Conservation (phyloP, 306 rosid species). For the Acacia melanoxylon region DNA sequence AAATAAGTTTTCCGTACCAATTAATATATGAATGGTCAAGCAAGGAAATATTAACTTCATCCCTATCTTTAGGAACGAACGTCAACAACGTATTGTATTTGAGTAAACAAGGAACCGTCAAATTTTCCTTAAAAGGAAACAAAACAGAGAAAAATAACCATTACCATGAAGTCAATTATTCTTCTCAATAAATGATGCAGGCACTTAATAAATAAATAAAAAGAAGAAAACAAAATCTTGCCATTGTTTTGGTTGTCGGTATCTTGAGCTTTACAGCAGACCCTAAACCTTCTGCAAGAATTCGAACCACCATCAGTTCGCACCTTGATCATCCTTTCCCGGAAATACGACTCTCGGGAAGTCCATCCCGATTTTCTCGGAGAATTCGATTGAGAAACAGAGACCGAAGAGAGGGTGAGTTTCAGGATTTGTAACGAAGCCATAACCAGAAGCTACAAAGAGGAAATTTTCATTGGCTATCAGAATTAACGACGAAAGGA, state of each 20-base stretch:
- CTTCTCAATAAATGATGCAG: not conserved
- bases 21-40: not conserved
- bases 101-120: not conserved
- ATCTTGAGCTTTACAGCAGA: slow-evolving; percentile 64
- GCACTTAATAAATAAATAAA: not conserved
- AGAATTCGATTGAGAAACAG: slow-evolving; percentile 52
- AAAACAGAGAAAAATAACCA: not conserved
- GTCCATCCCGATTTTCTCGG: slow-evolving; percentile 46
- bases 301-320: slow-evolving; percentile 35
- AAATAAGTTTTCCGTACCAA: not conserved
- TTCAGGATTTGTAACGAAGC: slow-evolving; percentile 62
- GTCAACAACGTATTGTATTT: not conserved
- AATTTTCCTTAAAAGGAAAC: not conserved
- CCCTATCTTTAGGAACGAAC: not conserved
- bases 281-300: slow-evolving; percentile 38
- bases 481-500: not conserved
- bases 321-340: slow-evolving; percentile 39
- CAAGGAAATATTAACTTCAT: not conserved
- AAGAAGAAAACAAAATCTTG: slow-evolving; percentile 30
- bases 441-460: slow-evolving; percentile 42
- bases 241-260: slow-evolving; percentile 70
- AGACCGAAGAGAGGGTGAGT: slow-evolving; percentile 54
- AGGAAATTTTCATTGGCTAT: slow-evolving; percentile 34
- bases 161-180: not conserved
- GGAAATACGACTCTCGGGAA: slow-evolving; percentile 35